Evolutionary conservation across 495 filamentous ascomycete genomes (phyloP).

Genomic region (Podospora didyma): DNA sequence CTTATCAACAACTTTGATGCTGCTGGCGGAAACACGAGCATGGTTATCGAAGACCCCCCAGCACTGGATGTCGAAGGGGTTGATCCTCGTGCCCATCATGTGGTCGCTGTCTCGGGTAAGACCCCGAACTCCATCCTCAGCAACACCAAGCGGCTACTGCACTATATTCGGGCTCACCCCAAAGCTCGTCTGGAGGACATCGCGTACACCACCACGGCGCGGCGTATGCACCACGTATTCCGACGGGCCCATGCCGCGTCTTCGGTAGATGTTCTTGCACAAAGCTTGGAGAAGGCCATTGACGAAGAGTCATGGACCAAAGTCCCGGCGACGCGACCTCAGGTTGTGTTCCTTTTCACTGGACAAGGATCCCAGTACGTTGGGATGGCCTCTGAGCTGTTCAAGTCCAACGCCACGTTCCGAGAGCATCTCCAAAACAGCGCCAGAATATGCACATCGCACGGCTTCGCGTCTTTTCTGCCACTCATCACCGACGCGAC

Average conservation of each 20-base stretch:
- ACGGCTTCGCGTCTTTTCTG: slow-evolving; percentile 62
- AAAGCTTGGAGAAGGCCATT: slow-evolving; percentile 1
- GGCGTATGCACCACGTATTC: slow-evolving; percentile 62
- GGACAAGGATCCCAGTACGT: slow-evolving; percentile 59
- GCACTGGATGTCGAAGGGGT: not conserved
- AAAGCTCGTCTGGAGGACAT: slow-evolving; percentile 39
- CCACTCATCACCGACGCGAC: slow-evolving; percentile 58
- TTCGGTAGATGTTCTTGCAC: not conserved
- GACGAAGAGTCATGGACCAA: not conserved
- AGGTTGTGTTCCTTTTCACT: slow-evolving; percentile 53
- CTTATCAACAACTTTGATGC: slow-evolving; percentile 56
- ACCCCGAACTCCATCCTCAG: slow-evolving; percentile 27
- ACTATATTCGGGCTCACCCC: slow-evolving; percentile 32
- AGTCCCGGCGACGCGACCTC: slow-evolving; percentile 11
- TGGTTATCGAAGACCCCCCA: slow-evolving; percentile 49
- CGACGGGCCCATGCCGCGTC: slow-evolving; percentile 35
- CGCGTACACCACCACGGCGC: slow-evolving; percentile 72
- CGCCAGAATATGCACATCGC: slow-evolving; percentile 51
- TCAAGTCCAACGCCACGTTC: slow-evolving; percentile 57
- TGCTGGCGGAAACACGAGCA: slow-evolving; percentile 50
- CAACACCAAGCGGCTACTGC: slow-evolving; percentile 30
- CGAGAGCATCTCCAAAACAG: slow-evolving; percentile 61
- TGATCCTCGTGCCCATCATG: slow-evolving; percentile 36
- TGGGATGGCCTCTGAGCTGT: slow-evolving; percentile 65
- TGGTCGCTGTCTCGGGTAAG: slow-evolving; percentile 48